Evolutionary conservation across 139 green algal species (phyloP).

Genomic region (Choricystis sp.): DNA sequence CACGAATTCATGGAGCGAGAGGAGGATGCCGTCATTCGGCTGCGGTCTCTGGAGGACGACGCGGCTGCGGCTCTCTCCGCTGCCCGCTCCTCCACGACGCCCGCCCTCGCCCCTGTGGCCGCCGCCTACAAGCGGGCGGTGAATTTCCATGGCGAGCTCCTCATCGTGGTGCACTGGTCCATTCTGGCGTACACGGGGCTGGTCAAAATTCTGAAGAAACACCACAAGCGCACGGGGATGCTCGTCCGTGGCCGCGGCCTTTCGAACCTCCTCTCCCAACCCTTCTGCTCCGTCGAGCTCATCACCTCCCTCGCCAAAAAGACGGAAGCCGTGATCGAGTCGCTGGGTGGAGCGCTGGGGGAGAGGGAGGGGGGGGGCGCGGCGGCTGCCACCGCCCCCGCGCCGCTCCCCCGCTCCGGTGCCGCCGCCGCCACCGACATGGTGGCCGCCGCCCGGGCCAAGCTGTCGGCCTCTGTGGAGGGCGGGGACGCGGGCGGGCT

Average conservation of each 20-base stretch:
- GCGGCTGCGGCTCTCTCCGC: slow-evolving; percentile 1
- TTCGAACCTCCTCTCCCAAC: slow-evolving; percentile 49
- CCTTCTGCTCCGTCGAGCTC: slow-evolving; percentile 63
- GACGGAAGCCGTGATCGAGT: not conserved
- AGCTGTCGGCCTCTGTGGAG: not conserved
- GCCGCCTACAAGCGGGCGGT: slow-evolving; percentile 23
- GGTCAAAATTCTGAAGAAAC: slow-evolving; percentile 85
- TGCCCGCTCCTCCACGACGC: not conserved
- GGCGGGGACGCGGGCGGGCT: not conserved
- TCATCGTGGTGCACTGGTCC: slow-evolving; percentile 65
- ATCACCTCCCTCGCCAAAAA: not conserved
- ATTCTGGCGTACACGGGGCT: slow-evolving; percentile 58
- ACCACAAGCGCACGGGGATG: slow-evolving; percentile 62
- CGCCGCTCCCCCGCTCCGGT: no score
- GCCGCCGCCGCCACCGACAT: no score
- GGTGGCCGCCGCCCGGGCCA: no score
- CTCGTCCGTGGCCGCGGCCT: slow-evolving; percentile 43
- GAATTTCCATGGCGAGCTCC: slow-evolving; percentile 63
- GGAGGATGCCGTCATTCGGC: slow-evolving; percentile 59
- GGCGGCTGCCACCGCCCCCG: not conserved
- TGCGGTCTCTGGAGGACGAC: slow-evolving; percentile 25
- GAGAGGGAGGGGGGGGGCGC: not conserved
- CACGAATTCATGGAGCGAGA: slow-evolving; percentile 58
- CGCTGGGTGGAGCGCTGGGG: not conserved
- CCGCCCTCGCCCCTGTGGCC: no score